phyloP scores from a whole-genome alignment of 2,329 filamentous ascomycete genomes.

The Hypoxylon sp. region DNA sequence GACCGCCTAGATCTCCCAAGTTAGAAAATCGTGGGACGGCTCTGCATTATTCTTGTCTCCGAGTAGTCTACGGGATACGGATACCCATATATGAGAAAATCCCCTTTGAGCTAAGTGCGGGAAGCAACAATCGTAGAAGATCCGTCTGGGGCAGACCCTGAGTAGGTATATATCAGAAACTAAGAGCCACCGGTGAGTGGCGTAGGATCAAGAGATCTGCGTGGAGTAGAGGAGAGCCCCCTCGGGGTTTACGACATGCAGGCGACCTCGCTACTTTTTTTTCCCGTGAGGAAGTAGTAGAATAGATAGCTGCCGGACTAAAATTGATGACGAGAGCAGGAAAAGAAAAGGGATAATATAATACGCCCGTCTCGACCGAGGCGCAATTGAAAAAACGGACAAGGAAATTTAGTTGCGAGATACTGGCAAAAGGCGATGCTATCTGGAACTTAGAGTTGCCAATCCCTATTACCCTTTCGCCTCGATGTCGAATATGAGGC shows the following conservation, averaged over 20 bases:
- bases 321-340: slow-evolving; percentile 37
- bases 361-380: slow-evolving; percentile 39
- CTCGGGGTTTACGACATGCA: slow-evolving; percentile 37
- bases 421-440: slow-evolving; percentile 43
- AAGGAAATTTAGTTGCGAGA: slow-evolving; percentile 28
- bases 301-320: slow-evolving; percentile 32
- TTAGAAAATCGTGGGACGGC: slow-evolving; percentile 25
- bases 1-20: slow-evolving; percentile 18
- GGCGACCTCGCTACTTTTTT: slow-evolving; percentile 40
- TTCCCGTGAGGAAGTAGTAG: slow-evolving; percentile 24
- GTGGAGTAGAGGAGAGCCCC: slow-evolving; percentile 29
- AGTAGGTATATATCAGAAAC: slow-evolving; percentile 43
- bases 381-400: slow-evolving; percentile 40
- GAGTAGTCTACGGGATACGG: slow-evolving; percentile 24
- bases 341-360: slow-evolving; percentile 41
- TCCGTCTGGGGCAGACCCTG: slow-evolving; percentile 37
- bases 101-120: slow-evolving; percentile 22
- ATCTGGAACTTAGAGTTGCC: slow-evolving; percentile 39
- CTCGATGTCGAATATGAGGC: slow-evolving; percentile 45
- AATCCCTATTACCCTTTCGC: slow-evolving; percentile 47
- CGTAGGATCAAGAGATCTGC: slow-evolving; percentile 41
- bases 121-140: slow-evolving; percentile 36
- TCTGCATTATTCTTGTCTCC: slow-evolving; percentile 36
- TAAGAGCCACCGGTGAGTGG: slow-evolving; percentile 39
- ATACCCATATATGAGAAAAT: slow-evolving; percentile 34